A percentile compares a stretch with the other conserved stretches of the same genome.
Evolutionary conservation across 2,329 filamentous ascomycete genomes (phyloP).

Genomic region (Malbranchea zuffiana): DNA sequence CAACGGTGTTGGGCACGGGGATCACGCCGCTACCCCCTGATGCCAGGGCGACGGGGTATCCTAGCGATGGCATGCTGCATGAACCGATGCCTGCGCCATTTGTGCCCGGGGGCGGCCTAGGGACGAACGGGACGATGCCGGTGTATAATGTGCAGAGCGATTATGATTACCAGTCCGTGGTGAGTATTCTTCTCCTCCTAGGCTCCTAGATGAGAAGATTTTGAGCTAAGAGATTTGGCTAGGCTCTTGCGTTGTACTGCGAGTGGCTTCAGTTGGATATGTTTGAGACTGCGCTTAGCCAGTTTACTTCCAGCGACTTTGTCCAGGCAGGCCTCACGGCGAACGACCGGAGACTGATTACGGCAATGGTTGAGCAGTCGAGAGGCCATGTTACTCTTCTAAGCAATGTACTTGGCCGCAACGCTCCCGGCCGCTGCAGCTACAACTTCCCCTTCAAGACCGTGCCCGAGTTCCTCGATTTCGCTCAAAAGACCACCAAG

Average conservation of each 20-base stretch:
- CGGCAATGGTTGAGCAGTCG: constrained; percentile 70
- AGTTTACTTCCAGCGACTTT: constrained; percentile 60
- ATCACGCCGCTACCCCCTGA: constrained; percentile 49
- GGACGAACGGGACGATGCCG: constrained; percentile 65
- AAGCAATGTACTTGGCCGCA: constrained; percentile 62
- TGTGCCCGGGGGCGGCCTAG: constrained; percentile 59
- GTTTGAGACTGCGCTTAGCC: constrained; percentile 64
- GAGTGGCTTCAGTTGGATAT: constrained; percentile 79
- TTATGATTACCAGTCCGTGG: constrained; percentile 70
- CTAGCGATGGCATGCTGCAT: constrained; percentile 58
- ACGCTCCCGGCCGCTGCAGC: constrained; percentile 61
- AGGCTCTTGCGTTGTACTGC: constrained; percentile 61
- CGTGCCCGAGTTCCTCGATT: constrained; percentile 68
- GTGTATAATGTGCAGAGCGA: constrained; percentile 70
- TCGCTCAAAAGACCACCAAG: constrained; percentile 74
- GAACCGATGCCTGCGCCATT: constrained; percentile 60
- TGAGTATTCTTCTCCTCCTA: constrained; percentile 16
- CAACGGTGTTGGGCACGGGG: constrained; percentile 43
- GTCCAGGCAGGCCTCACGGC: constrained; percentile 54
- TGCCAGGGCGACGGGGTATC: constrained; percentile 57
- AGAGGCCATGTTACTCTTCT: constrained; percentile 66
- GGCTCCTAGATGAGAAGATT: neutral
- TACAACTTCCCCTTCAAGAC: constrained; percentile 73
- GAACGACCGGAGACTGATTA: constrained; percentile 58
- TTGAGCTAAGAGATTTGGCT: constrained; percentile 4